phyloP scores from a whole-genome alignment of 164 flowering plant species.

The Buxus sempervirens region DNA sequence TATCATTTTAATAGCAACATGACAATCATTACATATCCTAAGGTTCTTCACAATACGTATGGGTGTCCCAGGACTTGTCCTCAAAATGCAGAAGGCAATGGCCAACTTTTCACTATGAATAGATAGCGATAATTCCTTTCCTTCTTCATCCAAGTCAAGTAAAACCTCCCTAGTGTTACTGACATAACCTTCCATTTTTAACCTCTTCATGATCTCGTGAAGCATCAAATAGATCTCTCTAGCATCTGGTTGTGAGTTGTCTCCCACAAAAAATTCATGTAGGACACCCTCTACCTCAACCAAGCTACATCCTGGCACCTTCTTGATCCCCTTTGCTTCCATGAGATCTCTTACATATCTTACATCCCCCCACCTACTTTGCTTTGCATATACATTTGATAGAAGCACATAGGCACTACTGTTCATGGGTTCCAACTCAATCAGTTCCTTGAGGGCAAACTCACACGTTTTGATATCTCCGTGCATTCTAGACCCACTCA shows the following conservation, averaged over 20 bases:
- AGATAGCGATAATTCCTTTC: conserved; percentile 25
- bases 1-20: conserved; percentile 32
- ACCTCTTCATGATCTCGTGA: conserved; percentile 29
- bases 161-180: conserved; percentile 28
- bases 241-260: conserved; percentile 29
- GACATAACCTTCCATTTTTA: conserved; percentile 27
- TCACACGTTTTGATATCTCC: conserved; percentile 31
- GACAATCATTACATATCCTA: conserved; percentile 38
- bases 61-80: conserved; percentile 23
- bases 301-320: conserved; percentile 41
- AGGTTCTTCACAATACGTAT: conserved; percentile 33
- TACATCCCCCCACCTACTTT: conserved; percentile 32
- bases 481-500: conserved; percentile 33
- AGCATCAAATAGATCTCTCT: conserved; percentile 30
- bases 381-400: conserved; percentile 41
- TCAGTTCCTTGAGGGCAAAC: conserved; percentile 23
- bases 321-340: conserved; percentile 28
- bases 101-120: conserved; percentile 36
- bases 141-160: conserved; percentile 40
- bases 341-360: conserved; percentile 30
- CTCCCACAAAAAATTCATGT: conserved; percentile 39
- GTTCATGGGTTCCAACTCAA: conserved; percentile 31
- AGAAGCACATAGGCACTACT: conserved; percentile 38
- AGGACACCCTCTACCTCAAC: conserved; percentile 36
- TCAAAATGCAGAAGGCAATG: conserved; percentile 27